Evolutionary conservation across 2,329 filamentous ascomycete species (phyloP), one percentile per base, ranked within the genome.

Genomic region (Cladophialophora chaetospira): DNA sequence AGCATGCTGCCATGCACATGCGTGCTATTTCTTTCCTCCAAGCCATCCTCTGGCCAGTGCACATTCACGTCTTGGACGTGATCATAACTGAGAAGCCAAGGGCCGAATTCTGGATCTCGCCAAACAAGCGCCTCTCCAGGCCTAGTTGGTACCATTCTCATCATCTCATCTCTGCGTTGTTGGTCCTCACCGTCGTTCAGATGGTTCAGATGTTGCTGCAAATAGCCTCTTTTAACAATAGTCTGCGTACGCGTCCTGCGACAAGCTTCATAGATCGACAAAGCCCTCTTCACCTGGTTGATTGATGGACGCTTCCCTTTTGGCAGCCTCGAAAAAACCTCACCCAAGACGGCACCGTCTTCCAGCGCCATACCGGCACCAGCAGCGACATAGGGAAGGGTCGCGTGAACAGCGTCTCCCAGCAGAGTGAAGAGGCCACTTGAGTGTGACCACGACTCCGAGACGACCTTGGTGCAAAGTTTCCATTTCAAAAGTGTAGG

Each of bases 121-220:
- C 29, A 33, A 33, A 33, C 6, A 13, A 6, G 13, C 29, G 29
- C 54, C 78, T 74, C 44, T 71, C n/a, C n/a, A n/a, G n/a, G n/a
- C n/a, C n/a, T n/a, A n/a, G n/a, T n/a, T n/a, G n/a, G n/a, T n/a
- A n/a, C n/a, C n/a, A n/a, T n/a, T n/a, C n/a, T n/a, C n/a, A n/a
- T n/a, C n/a, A n/a, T 71, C 2, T 67, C 66, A 65, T 86, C 83
- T 0, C 83, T 72, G 47, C 81, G 76, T 50, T 73, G 62, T 67
- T 86, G 84, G 57, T 82, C 80, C 0, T 72, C 68, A 0, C 84
- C 84, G 59, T 87, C 83, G 4, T 79, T 76, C 2, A 87, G 69
- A 60, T 87, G 84, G 51, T 86, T 86, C 1, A 87, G 73, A 64
- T 80, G 78, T 63, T 86, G 84, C 60, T 87, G 82, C 10, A 77